phyloP scores from a whole-genome alignment of 2,329 filamentous ascomycete species.

The Arthroderma sp. region DNA sequence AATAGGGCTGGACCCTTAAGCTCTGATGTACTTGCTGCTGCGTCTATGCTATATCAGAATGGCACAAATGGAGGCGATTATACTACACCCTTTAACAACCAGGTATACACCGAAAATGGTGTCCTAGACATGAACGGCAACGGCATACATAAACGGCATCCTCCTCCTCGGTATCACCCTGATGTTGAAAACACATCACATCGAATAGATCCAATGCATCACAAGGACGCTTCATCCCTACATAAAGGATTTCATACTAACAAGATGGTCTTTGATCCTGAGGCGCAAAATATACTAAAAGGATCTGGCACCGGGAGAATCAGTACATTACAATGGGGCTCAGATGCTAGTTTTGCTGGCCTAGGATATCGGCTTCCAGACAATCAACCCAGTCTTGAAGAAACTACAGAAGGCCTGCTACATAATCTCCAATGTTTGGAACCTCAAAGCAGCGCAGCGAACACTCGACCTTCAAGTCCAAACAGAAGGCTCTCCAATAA shows the following conservation, averaged over 20 bases:
- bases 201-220: neutral
- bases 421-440: slow-evolving; percentile 46
- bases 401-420: slow-evolving; percentile 42
- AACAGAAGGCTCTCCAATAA: slow-evolving; percentile 13
- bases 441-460: slow-evolving; percentile 43
- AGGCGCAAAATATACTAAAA: slow-evolving; percentile 23
- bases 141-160: neutral
- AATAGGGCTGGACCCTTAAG: slow-evolving; percentile 16
- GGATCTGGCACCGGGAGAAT: slow-evolving; percentile 11
- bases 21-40: slow-evolving; percentile 46
- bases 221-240: neutral
- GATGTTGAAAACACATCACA: neutral
- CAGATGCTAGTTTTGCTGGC: slow-evolving; percentile 50
- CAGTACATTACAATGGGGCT: slow-evolving; percentile 48
- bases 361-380: slow-evolving; percentile 48
- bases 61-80: slow-evolving; percentile 20
- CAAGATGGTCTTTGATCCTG: slow-evolving; percentile 26
- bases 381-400: slow-evolving; percentile 45
- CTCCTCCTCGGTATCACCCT: neutral
- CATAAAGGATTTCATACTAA: slow-evolving; percentile 22
- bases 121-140: slow-evolving; percentile 3
- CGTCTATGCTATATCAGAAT: slow-evolving; percentile 34
- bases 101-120: slow-evolving; percentile 12
- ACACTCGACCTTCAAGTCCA: slow-evolving; percentile 48
- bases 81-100: slow-evolving; percentile 18